Evolutionary conservation across 2,329 filamentous ascomycete genomes (phyloP), one percentile per base, ranked within the genome.

Genomic region (Balansia obtecta): DNA sequence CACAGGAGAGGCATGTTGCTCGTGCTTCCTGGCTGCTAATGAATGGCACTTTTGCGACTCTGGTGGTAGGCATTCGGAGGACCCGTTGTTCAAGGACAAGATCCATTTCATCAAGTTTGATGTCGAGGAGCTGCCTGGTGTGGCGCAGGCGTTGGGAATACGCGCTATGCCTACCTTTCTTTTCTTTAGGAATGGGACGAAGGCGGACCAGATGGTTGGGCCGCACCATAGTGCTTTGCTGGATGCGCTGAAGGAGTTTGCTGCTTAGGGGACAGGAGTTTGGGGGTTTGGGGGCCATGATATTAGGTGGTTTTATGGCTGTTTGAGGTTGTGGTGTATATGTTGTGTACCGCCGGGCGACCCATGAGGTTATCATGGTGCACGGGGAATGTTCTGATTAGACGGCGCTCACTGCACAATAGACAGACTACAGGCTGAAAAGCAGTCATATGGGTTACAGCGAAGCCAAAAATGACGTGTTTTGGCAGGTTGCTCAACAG

Each of bases 101-200:
- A 65, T 84, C 57, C 75, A 79, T 69, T 95, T 95, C 72, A 80
- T 81, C 79, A 93, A 95, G 77, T 73, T 95, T 64, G 88, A 96
- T 68, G 88, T 95, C 61, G 90, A 96, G 68, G 76, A 87, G 57
- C 72, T 90, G 44, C 73, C 82, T 58, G 82, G 85, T 1, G 77
- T 95, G 47, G 81, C 86, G 45, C 76, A 83, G 63, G 80, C 90
- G 63, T 80, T 91, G 57, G 80, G 80, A 57, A 79, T 96, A 67
- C 81, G 86, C 61, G 88, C 90, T 65, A 95, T 96, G 88, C 90
- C 90, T 53, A 94, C 88, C 16, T 95, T 96, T 72, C 62, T 85
- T 50, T 69, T 93, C 62, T 95, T 89, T 80, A 87, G 88, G 76
- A 69, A 82, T 60, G 88, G 86, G 56, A 67, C 86, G 68, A 84